Conservation (phyloP, 192 early-diverging fungal genomes). For the Mortierella claussenii region DNA sequence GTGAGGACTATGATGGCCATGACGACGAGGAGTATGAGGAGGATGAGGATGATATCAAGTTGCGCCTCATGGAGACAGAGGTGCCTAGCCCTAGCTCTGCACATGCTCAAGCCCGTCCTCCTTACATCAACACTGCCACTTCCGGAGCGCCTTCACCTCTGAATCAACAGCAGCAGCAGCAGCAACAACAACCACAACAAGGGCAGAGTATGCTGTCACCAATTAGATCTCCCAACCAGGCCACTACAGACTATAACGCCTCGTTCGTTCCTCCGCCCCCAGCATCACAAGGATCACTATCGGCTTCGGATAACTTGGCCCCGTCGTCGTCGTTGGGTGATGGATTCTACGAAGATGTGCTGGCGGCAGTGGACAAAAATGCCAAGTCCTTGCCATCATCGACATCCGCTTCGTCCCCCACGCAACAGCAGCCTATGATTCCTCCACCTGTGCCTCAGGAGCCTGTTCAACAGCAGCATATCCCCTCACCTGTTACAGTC, state of each 20-base stretch:
- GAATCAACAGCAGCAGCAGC: conserved; percentile 10
- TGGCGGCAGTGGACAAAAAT: conserved; percentile 43
- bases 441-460: conserved; percentile 11
- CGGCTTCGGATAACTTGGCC: background rate
- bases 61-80: conserved; percentile 40
- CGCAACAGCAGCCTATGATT: conserved; percentile 5
- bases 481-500: conserved; percentile 5
- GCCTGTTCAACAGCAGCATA: conserved; percentile 18
- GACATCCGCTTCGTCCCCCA: background rate
- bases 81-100: conserved; percentile 17
- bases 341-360: conserved; percentile 46
- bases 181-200: conserved; percentile 7
- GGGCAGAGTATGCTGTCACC: too few species aligned
- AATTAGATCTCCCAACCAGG: too few species aligned
- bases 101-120: conserved; percentile 8
- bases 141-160: conserved; percentile 12
- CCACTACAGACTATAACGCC: background rate
- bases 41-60: conserved; percentile 47
- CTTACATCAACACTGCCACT: conserved; percentile 20
- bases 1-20: conserved; percentile 15
- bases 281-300: background rate
- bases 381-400: background rate
- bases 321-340: conserved; percentile 13
- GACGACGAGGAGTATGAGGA: conserved; percentile 22
- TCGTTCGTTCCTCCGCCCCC: conserved; percentile 18